phyloP scores from a whole-genome alignment of 208 protist species.

The Perkinsela sp. region DNA sequence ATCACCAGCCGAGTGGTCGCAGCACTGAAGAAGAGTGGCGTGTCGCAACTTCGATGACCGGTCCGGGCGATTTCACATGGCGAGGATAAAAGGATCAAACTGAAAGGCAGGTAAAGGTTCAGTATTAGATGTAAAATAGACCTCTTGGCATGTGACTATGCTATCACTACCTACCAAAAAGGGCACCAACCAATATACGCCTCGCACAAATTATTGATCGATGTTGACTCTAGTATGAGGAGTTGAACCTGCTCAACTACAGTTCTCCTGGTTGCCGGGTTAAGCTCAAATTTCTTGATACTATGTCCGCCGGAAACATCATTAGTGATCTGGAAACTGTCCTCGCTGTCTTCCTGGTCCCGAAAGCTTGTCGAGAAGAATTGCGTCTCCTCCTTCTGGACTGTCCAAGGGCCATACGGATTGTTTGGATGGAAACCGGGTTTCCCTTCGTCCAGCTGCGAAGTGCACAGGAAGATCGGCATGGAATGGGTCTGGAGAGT shows the following conservation, averaged over 20 bases:
- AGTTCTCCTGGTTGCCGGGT: constrained; percentile 2
- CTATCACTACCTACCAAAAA: constrained; percentile 70
- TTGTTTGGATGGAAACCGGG: neutral
- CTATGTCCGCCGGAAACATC: neutral
- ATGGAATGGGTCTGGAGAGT: neutral
- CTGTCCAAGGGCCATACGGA: neutral
- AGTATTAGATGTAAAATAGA: too few species aligned
- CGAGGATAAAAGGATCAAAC: too few species aligned
- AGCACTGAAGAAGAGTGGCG: too few species aligned
- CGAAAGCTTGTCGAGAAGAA: neutral
- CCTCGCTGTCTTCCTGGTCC: neutral
- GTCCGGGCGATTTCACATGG: too few species aligned
- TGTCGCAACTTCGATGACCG: too few species aligned
- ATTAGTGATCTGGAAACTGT: neutral
- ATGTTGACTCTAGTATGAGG: constrained; percentile 55
- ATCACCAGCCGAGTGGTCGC: too few species aligned
- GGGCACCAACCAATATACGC: constrained; percentile 65
- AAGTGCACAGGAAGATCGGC: neutral
- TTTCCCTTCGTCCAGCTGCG: neutral
- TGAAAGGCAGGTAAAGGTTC: too few species aligned
- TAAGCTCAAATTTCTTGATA: neutral
- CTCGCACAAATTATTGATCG: constrained; percentile 47
- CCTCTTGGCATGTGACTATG: too few species aligned
- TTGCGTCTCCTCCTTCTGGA: neutral
- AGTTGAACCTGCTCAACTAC: constrained; percentile 48